Conservation (phyloP, 257 asterid genomes). For the Solanum ahanhuiri region DNA sequence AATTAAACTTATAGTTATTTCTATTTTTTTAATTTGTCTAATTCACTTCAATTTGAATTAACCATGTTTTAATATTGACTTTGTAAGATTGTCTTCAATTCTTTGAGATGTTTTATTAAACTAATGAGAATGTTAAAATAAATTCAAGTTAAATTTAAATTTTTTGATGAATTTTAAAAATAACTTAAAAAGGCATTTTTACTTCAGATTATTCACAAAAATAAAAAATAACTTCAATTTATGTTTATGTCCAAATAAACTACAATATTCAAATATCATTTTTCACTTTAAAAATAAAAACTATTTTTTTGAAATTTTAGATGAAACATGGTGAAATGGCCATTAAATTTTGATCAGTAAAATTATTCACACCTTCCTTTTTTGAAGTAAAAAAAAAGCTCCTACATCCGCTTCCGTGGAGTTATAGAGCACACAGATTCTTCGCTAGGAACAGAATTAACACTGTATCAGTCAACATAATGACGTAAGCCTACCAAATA, state of each 20-base stretch:
- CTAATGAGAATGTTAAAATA: background rate
- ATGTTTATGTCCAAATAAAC: background rate
- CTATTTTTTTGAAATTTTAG: too few relatives aligned
- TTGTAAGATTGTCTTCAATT: background rate
- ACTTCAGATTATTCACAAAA: background rate
- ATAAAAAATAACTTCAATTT: too few relatives aligned
- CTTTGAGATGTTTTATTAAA: background rate
- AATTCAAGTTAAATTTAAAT: too few relatives aligned
- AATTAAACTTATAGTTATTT: too few relatives aligned
- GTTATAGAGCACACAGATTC: background rate
- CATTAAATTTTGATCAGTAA: background rate
- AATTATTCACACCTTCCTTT: background rate
- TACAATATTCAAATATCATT: background rate
- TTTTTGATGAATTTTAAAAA: too few relatives aligned
- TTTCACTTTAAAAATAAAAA: too few relatives aligned
- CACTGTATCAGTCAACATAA: background rate
- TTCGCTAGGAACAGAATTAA: background rate
- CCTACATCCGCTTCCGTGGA: background rate
- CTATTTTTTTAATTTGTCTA: too few relatives aligned
- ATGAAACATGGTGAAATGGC: background rate
- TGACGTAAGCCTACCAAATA: background rate
- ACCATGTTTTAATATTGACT: too few relatives aligned
- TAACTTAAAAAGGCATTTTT: too few relatives aligned
- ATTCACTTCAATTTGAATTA: background rate
- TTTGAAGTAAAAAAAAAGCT: too few relatives aligned